Base-by-base conservation (phyloP, 225 moss, liverwort and hornwort genomes). In the Climacium dendroides region DNA sequence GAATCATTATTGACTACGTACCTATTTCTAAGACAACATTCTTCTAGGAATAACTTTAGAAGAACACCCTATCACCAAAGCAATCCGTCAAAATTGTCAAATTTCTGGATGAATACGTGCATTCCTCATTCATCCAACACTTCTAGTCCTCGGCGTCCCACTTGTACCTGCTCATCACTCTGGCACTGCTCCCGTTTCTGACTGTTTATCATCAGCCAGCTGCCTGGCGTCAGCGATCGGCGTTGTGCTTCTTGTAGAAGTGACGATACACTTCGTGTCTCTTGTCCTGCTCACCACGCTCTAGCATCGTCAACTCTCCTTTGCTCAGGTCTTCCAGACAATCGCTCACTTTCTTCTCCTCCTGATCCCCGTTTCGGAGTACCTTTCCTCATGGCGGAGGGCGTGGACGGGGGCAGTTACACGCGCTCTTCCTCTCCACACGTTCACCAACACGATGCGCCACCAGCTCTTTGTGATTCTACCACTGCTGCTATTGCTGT, bases 311-410 rank as follows among this genome's bases (percentile, higher is more conserved):
- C 65, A 20, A 35, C 63, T 82, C 35, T 82, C 43, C 34, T 34
- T 64, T 24, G 20, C 43, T 39, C 59, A 19, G 26, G 22, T 34
- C 18, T 60, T 22, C 22, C 47, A 20, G 79, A 30, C 6, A 41
- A 79, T 30, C n/a, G 12, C 41, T 39, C 41, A 9, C 60, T 43
- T 79, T 43, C 43, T 79, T 6, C 37, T 48, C 61, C 32, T 52
- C 19, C 7, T 39, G 6, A 13, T 85, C 13, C 16, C 32, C 5
- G 39, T 57, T n/a, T 35, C 67, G 82, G 61, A 60, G 43, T 17
- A 18, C 7, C 29, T 62, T 15, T 39, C 79, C 64, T 53, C 78
- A 91, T 91, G 91, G 91, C 91, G 48, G 86, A 91, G 87, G 89
- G 89, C n/a, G 91, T 86, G 45, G 80, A 75, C 54, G 89, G 86